phyloP scores from a whole-genome alignment of 495 filamentous ascomycete species.

The Penicillium nucicola region DNA sequence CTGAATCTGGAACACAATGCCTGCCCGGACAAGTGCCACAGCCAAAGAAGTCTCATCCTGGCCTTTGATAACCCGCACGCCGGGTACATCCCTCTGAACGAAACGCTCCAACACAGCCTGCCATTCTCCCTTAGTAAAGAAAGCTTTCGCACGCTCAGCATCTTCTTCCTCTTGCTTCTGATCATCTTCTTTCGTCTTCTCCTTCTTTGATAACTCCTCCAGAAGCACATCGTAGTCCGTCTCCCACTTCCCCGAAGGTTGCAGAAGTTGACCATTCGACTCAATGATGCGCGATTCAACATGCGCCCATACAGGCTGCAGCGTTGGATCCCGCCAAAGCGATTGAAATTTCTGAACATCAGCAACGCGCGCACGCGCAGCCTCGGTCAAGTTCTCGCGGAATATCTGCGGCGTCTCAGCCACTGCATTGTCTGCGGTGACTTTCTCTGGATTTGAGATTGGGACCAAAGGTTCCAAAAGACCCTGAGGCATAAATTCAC shows the following conservation, averaged over 20 bases:
- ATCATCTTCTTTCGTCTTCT: conserved; percentile 26
- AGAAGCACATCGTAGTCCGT: conserved; percentile 38
- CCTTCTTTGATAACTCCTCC: conserved; percentile 26
- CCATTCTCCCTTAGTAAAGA: conserved; percentile 33
- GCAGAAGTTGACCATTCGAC: conserved; percentile 33
- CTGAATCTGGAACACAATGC: conserved; percentile 33
- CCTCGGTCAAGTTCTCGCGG: conserved; percentile 22
- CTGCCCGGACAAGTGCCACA: conserved; percentile 31
- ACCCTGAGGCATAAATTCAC: conserved; percentile 37
- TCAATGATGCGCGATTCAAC: conserved; percentile 35
- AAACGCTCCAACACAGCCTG: conserved; percentile 30
- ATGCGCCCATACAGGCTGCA: conserved; percentile 35
- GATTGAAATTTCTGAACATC: conserved; percentile 32
- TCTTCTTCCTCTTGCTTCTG: conserved; percentile 24
- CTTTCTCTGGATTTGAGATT: conserved; percentile 25
- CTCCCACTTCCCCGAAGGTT: conserved; percentile 40
- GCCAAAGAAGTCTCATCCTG: conserved; percentile 23
- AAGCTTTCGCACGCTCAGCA: conserved; percentile 24
- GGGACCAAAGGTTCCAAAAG: conserved; percentile 35
- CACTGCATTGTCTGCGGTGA: conserved; percentile 6
- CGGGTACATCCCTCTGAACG: conserved; percentile 21
- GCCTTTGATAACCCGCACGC: conserved; percentile 25
- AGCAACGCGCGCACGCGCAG: conserved; percentile 24
- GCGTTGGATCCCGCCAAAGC: conserved; percentile 35
- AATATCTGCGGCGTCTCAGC: conserved; percentile 29